Evolutionary conservation across 1,284 basidiomycete genomes (phyloP).

Genomic region (Ganoderma lingzhi): DNA sequence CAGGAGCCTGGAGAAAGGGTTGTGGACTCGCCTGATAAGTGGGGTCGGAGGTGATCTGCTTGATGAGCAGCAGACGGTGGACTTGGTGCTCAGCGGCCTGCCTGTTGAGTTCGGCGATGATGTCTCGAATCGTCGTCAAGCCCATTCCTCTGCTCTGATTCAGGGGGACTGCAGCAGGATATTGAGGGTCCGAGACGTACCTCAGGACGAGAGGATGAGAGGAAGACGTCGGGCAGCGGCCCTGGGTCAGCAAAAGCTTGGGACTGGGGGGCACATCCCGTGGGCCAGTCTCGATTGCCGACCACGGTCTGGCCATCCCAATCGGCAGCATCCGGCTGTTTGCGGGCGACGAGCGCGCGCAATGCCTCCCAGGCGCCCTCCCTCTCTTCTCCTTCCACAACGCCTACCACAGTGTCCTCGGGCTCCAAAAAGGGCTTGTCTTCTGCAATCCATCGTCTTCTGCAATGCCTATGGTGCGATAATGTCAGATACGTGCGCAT

Average conservation of each 20-base stretch:
- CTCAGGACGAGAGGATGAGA: conserved; percentile 12
- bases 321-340: not conserved
- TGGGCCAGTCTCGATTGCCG: not conserved
- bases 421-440: not conserved
- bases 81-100: conserved; percentile 33
- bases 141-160: conserved; percentile 21
- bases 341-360: conserved; percentile 2
- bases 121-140: conserved; percentile 31
- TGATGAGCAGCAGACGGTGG: conserved; percentile 31
- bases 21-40: conserved; percentile 30
- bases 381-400: not conserved
- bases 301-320: not conserved
- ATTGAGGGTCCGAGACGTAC: conserved; percentile 6
- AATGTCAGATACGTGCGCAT: not conserved
- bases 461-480: not conserved
- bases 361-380: not conserved
- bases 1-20: not conserved
- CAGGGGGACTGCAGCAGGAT: not conserved
- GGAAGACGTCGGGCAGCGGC: conserved; percentile 6
- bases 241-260: conserved; percentile 1
- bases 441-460: not conserved
- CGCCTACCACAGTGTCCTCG: not conserved
- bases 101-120: conserved; percentile 34
- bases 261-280: not conserved
- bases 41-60: conserved; percentile 30